A percentile compares a stretch with the other conserved stretches of the same genome.
These are phyloP conservation scores for Fusarium sp. DNA, from an alignment of 2,329 filamentous ascomycete genomes.

Conservation along the genomic window DNA sequence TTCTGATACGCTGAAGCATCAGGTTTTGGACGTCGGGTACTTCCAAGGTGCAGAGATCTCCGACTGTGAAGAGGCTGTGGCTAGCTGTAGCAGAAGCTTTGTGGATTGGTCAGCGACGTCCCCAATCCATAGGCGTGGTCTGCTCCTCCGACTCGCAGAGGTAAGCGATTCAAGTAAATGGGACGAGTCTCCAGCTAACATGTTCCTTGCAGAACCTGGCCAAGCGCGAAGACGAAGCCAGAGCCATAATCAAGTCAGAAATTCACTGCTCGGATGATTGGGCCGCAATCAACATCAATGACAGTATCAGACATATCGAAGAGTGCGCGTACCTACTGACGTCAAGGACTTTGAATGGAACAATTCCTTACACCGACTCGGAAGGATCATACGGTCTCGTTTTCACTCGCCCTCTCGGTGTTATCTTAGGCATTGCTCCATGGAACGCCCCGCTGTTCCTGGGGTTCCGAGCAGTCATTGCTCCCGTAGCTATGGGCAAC, in stretches of 20 bases:
- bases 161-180: not conserved
- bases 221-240: not conserved
- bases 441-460: slow-evolving; percentile 6
- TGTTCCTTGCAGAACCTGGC: not conserved
- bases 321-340: not conserved
- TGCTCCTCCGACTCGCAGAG: not conserved
- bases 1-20: not conserved
- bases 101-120: not conserved
- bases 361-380: not conserved
- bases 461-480: not conserved
- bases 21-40: not conserved
- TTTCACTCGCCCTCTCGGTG: not conserved
- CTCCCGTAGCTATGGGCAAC: slow-evolving; percentile 64
- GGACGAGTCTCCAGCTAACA: not conserved
- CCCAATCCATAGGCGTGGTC: not conserved
- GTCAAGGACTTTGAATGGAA: not conserved
- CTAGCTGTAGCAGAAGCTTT: not conserved
- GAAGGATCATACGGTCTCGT: not conserved
- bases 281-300: not conserved
- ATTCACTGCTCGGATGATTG: not conserved
- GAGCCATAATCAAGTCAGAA: not conserved
- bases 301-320: not conserved
- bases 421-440: not conserved
- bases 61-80: not conserved
- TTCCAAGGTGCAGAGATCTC: not conserved